Percentiles rank a stretch among this genome's conserved stretches.
Evolutionary conservation across 148 eudicot genomes (phyloP).

Genomic region (Chenopodium album): DNA sequence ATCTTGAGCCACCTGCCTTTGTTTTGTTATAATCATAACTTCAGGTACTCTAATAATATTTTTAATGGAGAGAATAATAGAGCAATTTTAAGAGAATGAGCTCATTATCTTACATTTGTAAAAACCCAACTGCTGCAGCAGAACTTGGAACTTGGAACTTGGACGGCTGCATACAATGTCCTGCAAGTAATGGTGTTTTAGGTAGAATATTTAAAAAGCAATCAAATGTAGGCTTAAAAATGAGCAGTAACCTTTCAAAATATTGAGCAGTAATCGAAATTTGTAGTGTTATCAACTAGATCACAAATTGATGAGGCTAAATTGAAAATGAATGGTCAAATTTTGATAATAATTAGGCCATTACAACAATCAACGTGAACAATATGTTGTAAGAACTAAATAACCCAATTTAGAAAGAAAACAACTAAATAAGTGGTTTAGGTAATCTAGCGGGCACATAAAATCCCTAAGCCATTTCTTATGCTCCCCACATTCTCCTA

Average conservation of each 20-base stretch:
- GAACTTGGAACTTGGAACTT: constrained; percentile 22
- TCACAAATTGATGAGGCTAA: not conserved
- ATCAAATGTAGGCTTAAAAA: constrained; percentile 6
- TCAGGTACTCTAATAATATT: constrained; percentile 21
- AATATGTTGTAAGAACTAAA: not conserved
- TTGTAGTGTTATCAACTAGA: not conserved
- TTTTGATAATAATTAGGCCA: not conserved
- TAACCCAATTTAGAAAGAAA: not conserved
- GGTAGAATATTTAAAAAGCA: constrained; percentile 30
- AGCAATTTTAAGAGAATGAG: constrained; percentile 8
- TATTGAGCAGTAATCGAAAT: constrained; percentile 1
- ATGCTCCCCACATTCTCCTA: not conserved
- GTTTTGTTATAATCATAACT: constrained; percentile 28
- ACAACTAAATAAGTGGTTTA: not conserved
- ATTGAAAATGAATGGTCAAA: not conserved
- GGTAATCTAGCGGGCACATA: not conserved
- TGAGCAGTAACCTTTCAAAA: not conserved
- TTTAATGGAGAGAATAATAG: constrained; percentile 20
- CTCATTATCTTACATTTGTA: constrained; percentile 11
- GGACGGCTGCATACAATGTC: constrained; percentile 21
- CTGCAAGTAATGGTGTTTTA: constrained; percentile 33
- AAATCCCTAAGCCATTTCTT: not conserved
- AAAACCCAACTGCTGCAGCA: constrained; percentile 24
- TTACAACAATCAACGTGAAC: not conserved
- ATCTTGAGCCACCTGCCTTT: constrained; percentile 32